Evolutionary conservation across 345 rosid species (phyloP).

Genomic region (Brassica napus): Da-Ae NC_063447.1:40472001-40472500

Average conservation of each 20-base stretch:
- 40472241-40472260: not conserved
- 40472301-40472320: conserved; percentile 73
- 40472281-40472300: conserved; percentile 46
- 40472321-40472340: conserved; percentile 82
- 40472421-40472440: conserved; percentile 83
- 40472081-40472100: too few relatives aligned
- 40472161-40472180: too few relatives aligned
- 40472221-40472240: not conserved
- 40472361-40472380: not conserved
- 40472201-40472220: conserved; percentile 32
- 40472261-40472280: too few relatives aligned
- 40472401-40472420: conserved; percentile 84
- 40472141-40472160: too few relatives aligned
- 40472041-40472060: too few relatives aligned
- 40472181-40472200: too few relatives aligned
- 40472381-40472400: conserved; percentile 68
- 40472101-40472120: too few relatives aligned
- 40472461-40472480: conserved; percentile 83
- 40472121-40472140: too few relatives aligned
- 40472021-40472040: too few relatives aligned
- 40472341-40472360: conserved; percentile 64
- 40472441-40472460: conserved; percentile 78
- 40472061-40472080: too few relatives aligned
- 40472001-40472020: too few relatives aligned
- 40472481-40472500: conserved; percentile 57